Conservation (phyloP, 495 filamentous ascomycete genomes). For the Aspergillus biplanus region DNA sequence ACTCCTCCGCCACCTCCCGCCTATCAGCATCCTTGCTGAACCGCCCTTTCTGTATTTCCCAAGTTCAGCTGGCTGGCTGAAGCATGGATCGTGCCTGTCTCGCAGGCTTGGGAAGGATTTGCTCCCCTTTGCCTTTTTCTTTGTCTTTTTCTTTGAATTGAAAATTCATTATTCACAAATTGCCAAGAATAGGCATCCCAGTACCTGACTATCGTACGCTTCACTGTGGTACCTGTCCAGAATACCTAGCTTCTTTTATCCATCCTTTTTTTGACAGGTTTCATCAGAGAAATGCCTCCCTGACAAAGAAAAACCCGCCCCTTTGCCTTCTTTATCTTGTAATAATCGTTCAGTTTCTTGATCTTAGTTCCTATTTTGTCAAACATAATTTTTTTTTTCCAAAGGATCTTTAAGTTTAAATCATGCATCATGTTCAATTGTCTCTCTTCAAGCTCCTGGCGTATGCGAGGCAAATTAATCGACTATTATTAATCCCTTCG, state of each 20-base stretch:
- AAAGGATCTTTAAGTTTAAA: conserved; percentile 10
- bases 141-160: conserved; percentile 9
- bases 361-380: neutral
- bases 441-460: conserved; percentile 19
- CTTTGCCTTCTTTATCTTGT: conserved; percentile 7
- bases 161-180: neutral
- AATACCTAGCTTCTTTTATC: conserved; percentile 11
- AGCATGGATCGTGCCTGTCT: conserved; percentile 35
- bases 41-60: conserved; percentile 26
- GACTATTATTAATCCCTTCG: conserved; percentile 8
- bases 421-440: conserved; percentile 4
- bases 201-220: neutral
- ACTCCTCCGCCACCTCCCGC: conserved; percentile 41
- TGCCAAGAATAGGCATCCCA: neutral
- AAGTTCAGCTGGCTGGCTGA: conserved; percentile 32
- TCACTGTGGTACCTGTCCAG: neutral
- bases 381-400: neutral
- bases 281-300: conserved; percentile 17
- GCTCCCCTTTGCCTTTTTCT: conserved; percentile 8
- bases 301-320: neutral
- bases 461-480: conserved; percentile 20
- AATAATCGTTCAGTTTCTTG: conserved; percentile 11
- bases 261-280: conserved; percentile 24
- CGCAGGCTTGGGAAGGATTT: conserved; percentile 28
- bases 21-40: conserved; percentile 36